Percentiles rank a stretch among this genome's conserved stretches.
phyloP scores from a whole-genome alignment of 441 rosid species.

The Gossypium armourianum region DNA sequence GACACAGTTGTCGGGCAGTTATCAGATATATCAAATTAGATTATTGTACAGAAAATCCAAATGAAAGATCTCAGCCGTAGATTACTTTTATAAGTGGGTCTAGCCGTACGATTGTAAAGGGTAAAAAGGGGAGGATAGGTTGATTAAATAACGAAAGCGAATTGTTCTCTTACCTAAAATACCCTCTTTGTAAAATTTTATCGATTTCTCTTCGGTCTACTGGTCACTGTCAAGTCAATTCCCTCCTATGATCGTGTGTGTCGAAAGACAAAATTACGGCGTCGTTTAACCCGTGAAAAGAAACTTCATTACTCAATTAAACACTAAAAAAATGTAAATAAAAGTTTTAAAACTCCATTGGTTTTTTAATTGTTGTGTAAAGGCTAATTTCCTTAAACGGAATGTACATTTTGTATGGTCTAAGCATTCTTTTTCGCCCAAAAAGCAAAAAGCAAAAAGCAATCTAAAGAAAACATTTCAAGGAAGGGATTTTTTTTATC shows the following conservation, averaged over 20 bases:
- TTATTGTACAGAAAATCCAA: background rate
- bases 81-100: background rate
- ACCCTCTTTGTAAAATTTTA: background rate
- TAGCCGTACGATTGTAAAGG: slow-evolving; percentile 13
- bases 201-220: background rate
- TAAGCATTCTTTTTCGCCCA: background rate
- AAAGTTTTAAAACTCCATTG: background rate
- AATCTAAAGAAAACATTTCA: background rate
- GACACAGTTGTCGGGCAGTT: slow-evolving; percentile 1
- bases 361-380: background rate
- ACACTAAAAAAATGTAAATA: background rate
- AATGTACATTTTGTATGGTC: background rate
- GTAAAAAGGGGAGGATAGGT: background rate
- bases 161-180: background rate
- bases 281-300: background rate
- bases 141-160: background rate
- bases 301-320: background rate
- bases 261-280: background rate
- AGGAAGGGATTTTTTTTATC: background rate
- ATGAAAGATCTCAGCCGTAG: slow-evolving; percentile 16
- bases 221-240: background rate
- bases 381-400: background rate
- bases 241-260: background rate
- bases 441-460: background rate
- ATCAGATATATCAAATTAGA: slow-evolving; percentile 11